phyloP scores from a whole-genome alignment of 2,329 filamentous ascomycete species.

The Nectriaceae sp. region DNA sequence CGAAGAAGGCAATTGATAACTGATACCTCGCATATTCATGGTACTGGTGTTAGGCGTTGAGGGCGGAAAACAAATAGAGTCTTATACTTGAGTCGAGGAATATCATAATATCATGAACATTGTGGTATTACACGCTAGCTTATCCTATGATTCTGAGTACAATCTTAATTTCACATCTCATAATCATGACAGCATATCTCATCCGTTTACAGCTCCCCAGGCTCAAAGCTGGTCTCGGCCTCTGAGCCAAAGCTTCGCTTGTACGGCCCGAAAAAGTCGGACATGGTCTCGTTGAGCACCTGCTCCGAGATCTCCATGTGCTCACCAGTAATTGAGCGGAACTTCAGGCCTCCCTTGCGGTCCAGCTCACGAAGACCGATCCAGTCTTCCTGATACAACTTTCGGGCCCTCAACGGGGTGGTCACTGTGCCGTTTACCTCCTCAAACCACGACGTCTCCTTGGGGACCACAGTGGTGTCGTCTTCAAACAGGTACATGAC shows the following conservation, averaged over 20 bases:
- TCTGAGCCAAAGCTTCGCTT: constrained; percentile 39
- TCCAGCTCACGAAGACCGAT: constrained; percentile 81
- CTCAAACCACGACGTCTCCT: constrained; percentile 87
- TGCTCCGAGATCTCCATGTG: constrained; percentile 81
- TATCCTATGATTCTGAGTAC: constrained; percentile 3
- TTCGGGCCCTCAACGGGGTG: constrained; percentile 67
- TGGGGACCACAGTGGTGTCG: constrained; percentile 83
- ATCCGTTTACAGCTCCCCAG: constrained; percentile 39
- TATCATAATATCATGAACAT: constrained; percentile 21
- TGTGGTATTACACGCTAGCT: constrained; percentile 19
- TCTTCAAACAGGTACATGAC: constrained; percentile 90
- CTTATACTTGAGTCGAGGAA: constrained; percentile 14
- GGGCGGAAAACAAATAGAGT: constrained; percentile 24
- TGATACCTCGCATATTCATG: constrained; percentile 34
- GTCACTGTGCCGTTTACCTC: constrained; percentile 76
- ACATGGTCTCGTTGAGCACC: constrained; percentile 66
- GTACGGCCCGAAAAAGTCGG: constrained; percentile 63
- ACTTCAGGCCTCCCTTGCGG: constrained; percentile 74
- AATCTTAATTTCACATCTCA: background rate
- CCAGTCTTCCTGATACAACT: constrained; percentile 90
- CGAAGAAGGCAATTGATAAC: constrained; percentile 52
- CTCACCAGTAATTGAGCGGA: constrained; percentile 70
- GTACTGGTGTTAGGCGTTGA: constrained; percentile 38
- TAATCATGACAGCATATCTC: constrained; percentile 1
- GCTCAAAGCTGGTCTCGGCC: constrained; percentile 15